A percentile compares a stretch with the other conserved stretches of the same genome.
phyloP scores from a whole-genome alignment of 176 grass and related monocot species.

The Tillandsia fasciculata region DNA sequence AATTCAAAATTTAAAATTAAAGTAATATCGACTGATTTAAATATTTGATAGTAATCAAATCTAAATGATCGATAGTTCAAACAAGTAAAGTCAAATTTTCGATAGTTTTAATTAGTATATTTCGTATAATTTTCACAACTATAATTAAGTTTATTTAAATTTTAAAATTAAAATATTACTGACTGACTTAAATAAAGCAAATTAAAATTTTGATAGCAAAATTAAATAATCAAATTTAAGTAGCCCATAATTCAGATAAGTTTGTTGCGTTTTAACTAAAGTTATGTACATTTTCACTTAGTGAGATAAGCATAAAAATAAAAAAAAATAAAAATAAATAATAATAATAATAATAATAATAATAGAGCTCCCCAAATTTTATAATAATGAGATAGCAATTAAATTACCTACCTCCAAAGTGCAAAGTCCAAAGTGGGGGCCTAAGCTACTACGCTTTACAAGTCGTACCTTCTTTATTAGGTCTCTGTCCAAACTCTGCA shows the following conservation, averaged over 20 bases:
- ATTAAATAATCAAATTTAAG: no score
- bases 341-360: no score
- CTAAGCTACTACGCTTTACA: neutral
- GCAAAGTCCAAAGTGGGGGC: conserved; percentile 1
- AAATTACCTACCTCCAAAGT: conserved; percentile 1
- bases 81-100: neutral
- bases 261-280: no score
- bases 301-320: no score
- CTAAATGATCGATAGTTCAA: neutral
- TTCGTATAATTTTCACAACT: no score
- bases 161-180: neutral
- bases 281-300: no score
- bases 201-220: neutral
- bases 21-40: neutral
- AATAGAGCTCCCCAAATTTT: no score
- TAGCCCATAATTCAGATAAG: no score
- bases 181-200: no score
- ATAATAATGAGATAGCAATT: no score
- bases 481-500: conserved; percentile 15
- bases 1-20: neutral
- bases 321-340: no score
- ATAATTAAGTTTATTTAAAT: no score
- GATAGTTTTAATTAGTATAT: neutral
- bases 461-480: conserved; percentile 1
- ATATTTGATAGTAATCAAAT: neutral